Evolutionary conservation across 2,329 filamentous ascomycete genomes (phyloP).

Genomic region (Paraphoma sp.): DNA sequence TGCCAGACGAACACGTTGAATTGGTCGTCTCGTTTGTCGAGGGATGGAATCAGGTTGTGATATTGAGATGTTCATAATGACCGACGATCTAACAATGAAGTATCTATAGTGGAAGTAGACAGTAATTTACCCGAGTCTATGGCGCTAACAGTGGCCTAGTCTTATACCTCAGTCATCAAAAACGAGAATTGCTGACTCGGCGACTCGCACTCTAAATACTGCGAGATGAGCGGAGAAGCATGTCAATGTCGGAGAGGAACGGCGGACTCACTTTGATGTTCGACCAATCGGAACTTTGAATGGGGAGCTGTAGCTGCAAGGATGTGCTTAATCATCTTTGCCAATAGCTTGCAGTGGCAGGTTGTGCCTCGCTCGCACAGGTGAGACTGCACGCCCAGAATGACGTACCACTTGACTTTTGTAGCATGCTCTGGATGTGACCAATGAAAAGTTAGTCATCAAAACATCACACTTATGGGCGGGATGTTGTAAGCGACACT

Average conservation of each 20-base stretch:
- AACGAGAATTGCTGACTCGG: background rate
- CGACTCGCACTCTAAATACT: background rate
- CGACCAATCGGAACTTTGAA: background rate
- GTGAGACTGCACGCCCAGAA: background rate
- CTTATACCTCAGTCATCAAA: too few relatives aligned
- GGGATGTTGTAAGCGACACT: too few relatives aligned
- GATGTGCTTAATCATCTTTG: background rate
- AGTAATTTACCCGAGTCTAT: background rate
- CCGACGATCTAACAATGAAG: background rate
- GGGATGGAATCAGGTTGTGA: too few relatives aligned
- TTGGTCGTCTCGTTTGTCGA: constrained; percentile 2
- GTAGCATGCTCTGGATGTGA: background rate
- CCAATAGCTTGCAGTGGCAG: background rate
- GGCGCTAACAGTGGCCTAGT: background rate
- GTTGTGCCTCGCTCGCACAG: background rate
- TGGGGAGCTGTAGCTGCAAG: background rate
- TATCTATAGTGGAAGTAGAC: background rate
- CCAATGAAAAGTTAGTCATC: background rate
- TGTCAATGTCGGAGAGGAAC: background rate
- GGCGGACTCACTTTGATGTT: background rate
- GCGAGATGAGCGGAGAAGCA: constrained; percentile 1
- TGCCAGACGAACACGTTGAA: constrained; percentile 24
- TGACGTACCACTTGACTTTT: background rate
- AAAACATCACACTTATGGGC: too few relatives aligned
- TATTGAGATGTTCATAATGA: too few relatives aligned